A percentile compares a stretch with the other conserved stretches of the same genome.
These are phyloP conservation scores for Rhododendron mucronatum DNA, from an alignment of 148 eudicot genomes.

Conservation along the genomic window DNA sequence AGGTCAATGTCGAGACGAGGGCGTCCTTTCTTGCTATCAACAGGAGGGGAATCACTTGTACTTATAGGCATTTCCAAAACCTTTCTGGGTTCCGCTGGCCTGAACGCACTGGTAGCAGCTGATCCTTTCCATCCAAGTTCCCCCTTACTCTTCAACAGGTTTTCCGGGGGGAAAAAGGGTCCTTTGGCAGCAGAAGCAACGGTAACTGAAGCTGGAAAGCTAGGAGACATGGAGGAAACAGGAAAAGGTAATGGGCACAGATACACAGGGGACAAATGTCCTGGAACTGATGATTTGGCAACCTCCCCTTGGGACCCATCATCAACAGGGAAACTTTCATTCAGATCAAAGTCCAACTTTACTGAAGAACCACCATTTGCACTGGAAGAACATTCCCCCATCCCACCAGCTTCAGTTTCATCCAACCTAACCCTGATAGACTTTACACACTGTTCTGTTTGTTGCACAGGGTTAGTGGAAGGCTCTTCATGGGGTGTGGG, in stretches of 20 bases:
- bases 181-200: conserved; percentile 76
- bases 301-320: conserved; percentile 23
- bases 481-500: conserved; percentile 8
- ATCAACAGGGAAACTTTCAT: conserved; percentile 31
- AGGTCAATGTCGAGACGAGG: conserved; percentile 66
- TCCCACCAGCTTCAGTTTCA: conserved; percentile 8
- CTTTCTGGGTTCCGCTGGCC: conserved; percentile 92
- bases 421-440: not conserved
- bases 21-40: conserved; percentile 48
- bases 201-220: conserved; percentile 23
- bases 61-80: conserved; percentile 27
- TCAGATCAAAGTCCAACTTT: conserved; percentile 33
- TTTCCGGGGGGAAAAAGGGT: conserved; percentile 64
- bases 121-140: conserved; percentile 92
- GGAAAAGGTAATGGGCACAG: conserved; percentile 23
- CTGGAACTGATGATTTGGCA: conserved; percentile 14
- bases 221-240: conserved; percentile 13
- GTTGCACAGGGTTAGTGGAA: conserved; percentile 7
- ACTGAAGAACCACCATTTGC: conserved; percentile 7
- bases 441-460: conserved; percentile 1
- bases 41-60: conserved; percentile 18
- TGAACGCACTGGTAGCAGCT: conserved; percentile 94
- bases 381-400: not conserved
- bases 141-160: conserved; percentile 47
- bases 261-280: not conserved